Base-by-base conservation (phyloP, 352 stramenopile genomes). In the Paralagenidium karlingii region DNA sequence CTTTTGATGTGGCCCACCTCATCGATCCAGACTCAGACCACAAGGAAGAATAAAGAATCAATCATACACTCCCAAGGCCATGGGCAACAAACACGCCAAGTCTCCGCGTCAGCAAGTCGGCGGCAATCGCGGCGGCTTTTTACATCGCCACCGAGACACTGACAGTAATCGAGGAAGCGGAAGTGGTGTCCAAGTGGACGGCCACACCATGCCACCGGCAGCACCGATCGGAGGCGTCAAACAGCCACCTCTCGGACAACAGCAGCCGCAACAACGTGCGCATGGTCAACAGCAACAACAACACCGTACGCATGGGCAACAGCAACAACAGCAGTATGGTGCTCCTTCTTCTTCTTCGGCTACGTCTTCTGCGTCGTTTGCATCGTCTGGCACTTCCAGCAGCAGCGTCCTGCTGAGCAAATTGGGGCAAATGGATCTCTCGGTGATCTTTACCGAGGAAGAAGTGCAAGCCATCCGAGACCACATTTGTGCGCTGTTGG, bases 31-130 rank as follows among this genome's bases (percentile, higher is more conserved):
- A n/a, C n/a, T n/a, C n/a, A n/a, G n/a, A n/a, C n/a, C n/a, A n/a
- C n/a, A n/a, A n/a, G n/a, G n/a, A n/a, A n/a, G n/a, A n/a, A n/a
- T n/a, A n/a, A n/a, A n/a, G n/a, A n/a, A n/a, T n/a, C n/a, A n/a
- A n/a, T n/a, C n/a, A n/a, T n/a, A n/a, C n/a, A n/a, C n/a, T n/a
- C n/a, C n/a, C n/a, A n/a, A n/a, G n/a, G 28, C 2, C 34, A 87
- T 90, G 77, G 77, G 77, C 21, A 90, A 88, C 67, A 90, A 90
- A 54, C 76, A 85, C 22, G 70, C 52, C 27, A 90, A 90, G 49
- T 60, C 57, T 5, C 40, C 33, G 38, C 49, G 60, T 24, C 37
- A 36, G 22, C 38, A 46, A 46, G 27, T 38, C 43, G 8, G 2
- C 27, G n/a, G 20, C 30, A 47, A 36, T 32, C 25, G 16, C 6